Percentiles rank a stretch among this genome's conserved stretches.
These are phyloP conservation scores for Pichia kluyveri DNA, from an alignment of 805 yeast genomes.

Conservation along the genomic window DNA sequence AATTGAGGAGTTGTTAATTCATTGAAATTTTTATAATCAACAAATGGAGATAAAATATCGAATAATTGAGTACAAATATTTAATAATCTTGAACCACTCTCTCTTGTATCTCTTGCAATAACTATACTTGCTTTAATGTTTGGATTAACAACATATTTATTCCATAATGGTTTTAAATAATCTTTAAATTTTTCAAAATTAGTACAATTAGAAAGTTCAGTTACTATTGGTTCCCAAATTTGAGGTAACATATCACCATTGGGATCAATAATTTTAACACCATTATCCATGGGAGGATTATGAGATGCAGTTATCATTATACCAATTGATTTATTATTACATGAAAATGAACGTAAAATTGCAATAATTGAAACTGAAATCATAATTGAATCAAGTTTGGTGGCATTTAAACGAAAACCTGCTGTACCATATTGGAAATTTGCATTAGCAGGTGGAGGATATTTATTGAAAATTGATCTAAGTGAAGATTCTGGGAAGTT, in stretches of 20 bases:
- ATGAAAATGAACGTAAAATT: conserved; percentile 63
- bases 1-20: conserved; percentile 88
- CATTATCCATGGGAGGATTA: conserved; percentile 87
- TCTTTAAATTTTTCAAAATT: conserved; percentile 35
- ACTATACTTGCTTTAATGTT: conserved; percentile 36
- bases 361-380: conserved; percentile 81
- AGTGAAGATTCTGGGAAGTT: conserved; percentile 8
- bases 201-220: conserved; percentile 64
- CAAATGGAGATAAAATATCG: conserved; percentile 32
- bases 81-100: conserved; percentile 62
- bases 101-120: conserved; percentile 85
- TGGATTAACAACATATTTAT: conserved; percentile 39
- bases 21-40: conserved; percentile 47
- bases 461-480: conserved; percentile 14
- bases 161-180: conserved; percentile 13
- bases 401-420: conserved; percentile 79
- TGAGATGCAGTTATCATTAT: conserved; percentile 96
- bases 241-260: conserved; percentile 81
- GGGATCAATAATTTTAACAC: conserved; percentile 92
- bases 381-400: conserved; percentile 66
- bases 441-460: conserved; percentile 37
- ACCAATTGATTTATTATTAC: conserved; percentile 63
- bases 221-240: conserved; percentile 78
- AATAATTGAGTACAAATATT: conserved; percentile 34
- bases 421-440: conserved; percentile 86